Conservation (phyloP, 257 asterid species). For the Voacanga thouarsii region DNA sequence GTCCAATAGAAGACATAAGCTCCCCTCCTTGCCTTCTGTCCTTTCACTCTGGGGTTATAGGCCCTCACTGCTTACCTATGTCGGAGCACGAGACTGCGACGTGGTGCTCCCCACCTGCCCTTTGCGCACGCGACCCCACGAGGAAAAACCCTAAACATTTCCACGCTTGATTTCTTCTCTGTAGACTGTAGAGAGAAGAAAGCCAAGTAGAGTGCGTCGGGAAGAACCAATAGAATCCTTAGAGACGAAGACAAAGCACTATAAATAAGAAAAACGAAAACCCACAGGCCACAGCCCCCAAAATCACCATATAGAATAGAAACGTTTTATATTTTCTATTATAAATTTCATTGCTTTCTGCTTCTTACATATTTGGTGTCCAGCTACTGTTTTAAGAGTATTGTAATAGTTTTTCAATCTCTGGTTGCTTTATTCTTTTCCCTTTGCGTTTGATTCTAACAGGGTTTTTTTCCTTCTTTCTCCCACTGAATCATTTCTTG, state of each 20-base stretch:
- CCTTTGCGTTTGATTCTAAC: conserved; percentile 17
- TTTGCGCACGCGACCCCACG: conserved; percentile 52
- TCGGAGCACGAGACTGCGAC: conserved; percentile 46
- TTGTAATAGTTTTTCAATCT: conserved; percentile 10
- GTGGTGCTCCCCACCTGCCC: conserved; percentile 39
- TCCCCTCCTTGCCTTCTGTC: not conserved
- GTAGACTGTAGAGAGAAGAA: not conserved
- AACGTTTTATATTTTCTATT: not conserved
- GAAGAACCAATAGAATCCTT: not conserved
- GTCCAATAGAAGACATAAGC: not conserved
- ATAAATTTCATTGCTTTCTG: not conserved
- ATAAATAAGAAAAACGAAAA: conserved; percentile 5
- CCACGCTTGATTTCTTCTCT: not conserved
- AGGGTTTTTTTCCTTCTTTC: conserved; percentile 14
- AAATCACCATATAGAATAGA: not conserved
- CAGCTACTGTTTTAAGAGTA: not conserved
- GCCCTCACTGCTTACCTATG: conserved; percentile 13
- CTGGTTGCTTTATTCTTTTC: conserved; percentile 21
- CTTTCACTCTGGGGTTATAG: conserved; percentile 2
- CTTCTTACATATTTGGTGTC: not conserved
- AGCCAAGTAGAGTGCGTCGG: not conserved
- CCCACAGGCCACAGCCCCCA: conserved; percentile 2
- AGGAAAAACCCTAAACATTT: conserved; percentile 40
- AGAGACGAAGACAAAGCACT: conserved; percentile 1
- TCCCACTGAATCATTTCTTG: conserved; percentile 14